Base-by-base conservation (phyloP, 2,329 filamentous ascomycete species). In the Cadophora sp. region DNA sequence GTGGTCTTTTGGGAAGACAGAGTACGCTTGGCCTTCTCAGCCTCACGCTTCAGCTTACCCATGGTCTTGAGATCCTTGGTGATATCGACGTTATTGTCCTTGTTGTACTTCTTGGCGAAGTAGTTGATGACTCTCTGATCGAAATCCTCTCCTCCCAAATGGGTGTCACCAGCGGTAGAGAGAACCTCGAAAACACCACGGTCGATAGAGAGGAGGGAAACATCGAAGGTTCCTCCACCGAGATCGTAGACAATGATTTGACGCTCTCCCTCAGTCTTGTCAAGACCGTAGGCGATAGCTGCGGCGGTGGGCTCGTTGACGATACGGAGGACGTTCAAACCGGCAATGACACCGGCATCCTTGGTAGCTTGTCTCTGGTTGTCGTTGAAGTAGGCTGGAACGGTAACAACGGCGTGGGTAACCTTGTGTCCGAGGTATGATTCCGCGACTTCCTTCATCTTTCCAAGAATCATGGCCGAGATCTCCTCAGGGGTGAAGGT, bases 11-110 rank as follows among this genome's bases (percentile, higher is more conserved):
- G 93, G 73, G 93, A 96, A 78, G 92, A 97, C 66, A 99, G 90
- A 76, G 94, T 96, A 79, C 96, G 93, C 92, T 99, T 99, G 83
- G 96, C 96, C 90, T 97, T 97, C 83, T 99, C 96, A 75, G 96
- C 95, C 83, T 98, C 96, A 77, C 96, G 94, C 93, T 98, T 98
- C 76, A 99, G 89, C 86, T 98, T 99, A 84, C 94, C 93, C 94
- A 98, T 98, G 74, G 95, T 91, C 92, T 97, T 97, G 73, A 91
- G 84, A 79, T 98, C 94, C 87, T 96, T 96, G 83, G 90, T 92
- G 79, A 98, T 88, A 76, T 99, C 94, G 74, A 96, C 93, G 76
- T 82, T 84, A 86, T 97, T 88, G 88, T 97, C 96, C 91, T 97
- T 97, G 91, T 98, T 98, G 90, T 97, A 98, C 76, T 87, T 85